These are phyloP conservation scores for Allium cepa DNA, from an alignment of 106 monocot species.

Conservation along the genomic window DNA sequence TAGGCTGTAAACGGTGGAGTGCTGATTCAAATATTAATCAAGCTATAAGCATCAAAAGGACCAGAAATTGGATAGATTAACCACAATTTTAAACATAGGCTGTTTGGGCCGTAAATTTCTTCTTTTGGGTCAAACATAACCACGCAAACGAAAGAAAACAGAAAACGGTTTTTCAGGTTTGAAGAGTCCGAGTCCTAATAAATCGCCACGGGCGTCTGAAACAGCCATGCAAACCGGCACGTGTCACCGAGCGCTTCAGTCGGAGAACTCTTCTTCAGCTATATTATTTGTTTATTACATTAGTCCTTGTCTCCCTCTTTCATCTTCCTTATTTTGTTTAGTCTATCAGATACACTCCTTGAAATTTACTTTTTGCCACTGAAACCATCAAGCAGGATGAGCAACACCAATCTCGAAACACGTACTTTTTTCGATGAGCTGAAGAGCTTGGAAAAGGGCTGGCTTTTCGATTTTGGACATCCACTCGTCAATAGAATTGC, in stretches of 20 bases:
- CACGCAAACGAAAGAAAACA: neutral
- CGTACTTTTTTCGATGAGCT: constrained; percentile 60
- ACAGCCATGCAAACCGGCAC: constrained; percentile 1
- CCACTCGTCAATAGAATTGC: constrained; percentile 85
- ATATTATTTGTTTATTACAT: too few species aligned
- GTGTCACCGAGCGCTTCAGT: neutral
- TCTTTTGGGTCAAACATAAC: too few species aligned
- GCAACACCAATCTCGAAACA: constrained; percentile 28
- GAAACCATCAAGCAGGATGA: constrained; percentile 10
- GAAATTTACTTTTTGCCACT: neutral
- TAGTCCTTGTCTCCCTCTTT: neutral
- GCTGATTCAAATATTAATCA: too few species aligned
- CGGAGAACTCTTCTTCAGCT: constrained; percentile 9
- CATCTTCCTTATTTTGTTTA: neutral
- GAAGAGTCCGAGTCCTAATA: neutral
- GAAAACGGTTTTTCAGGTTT: neutral
- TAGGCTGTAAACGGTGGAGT: too few species aligned
- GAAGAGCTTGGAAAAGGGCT: constrained; percentile 52
- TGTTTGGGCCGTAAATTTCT: neutral
- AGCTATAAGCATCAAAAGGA: too few species aligned
- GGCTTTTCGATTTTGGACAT: constrained; percentile 76
- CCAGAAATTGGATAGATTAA: too few species aligned
- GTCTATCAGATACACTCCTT: neutral
- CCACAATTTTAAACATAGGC: too few species aligned
- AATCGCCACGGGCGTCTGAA: constrained; percentile 1